Base-by-base conservation (phyloP, 2,329 filamentous ascomycete species). In the Exophiala xenobiotica region DNA sequence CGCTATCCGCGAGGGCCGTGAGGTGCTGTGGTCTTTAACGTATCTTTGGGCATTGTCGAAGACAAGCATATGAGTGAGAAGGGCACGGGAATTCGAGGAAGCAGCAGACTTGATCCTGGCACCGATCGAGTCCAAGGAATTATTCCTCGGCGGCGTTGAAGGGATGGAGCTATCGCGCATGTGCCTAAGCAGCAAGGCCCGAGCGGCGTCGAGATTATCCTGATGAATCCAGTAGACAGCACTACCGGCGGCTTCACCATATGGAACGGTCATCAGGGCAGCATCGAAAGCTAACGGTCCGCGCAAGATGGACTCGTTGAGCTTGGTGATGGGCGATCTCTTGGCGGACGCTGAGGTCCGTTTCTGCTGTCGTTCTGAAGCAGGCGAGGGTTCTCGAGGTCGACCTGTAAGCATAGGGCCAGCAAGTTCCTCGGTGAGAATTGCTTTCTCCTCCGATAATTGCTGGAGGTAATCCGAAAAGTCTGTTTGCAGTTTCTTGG, bases 221-320 rank as follows among this genome's bases (percentile, higher is more conserved):
- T 70, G 66, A 60, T 80, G 78, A 40, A 80, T 70, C 72, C 78
- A 80, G 56, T 79, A 81, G 12, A 70, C 71, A 1, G 76, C 77
- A 46, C 73, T 73, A 22, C 65, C 70, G 9, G 74, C 74, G 41
- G 65, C 60, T 6, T 69, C 61, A 2, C 76, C 76, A 6, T 79
- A 62, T 8, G 76, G 75, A 1, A 74, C 65, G 7, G 72, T 74
- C 11, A 71, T 69, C 24, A 80, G 60, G 3, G 73, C 71, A 6
- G 75, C 66, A 59, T 81, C 78, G 60, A 80, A 77, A 20, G 76
- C 72, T 3, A 75, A 61, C 31, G 71, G 68, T 5, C 66, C 71
- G 33, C 65, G 62, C 12, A 71, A 63, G n/a, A 74, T 57, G 7
- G 68, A 64, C 29, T 67, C 63, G 20, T 70, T 65, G 26, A 78